A percentile compares a stretch with the other conserved stretches of the same genome.
phyloP scores from a whole-genome alignment of 75 land plant genomes.

The Isoetes taiwanensis region DNA sequence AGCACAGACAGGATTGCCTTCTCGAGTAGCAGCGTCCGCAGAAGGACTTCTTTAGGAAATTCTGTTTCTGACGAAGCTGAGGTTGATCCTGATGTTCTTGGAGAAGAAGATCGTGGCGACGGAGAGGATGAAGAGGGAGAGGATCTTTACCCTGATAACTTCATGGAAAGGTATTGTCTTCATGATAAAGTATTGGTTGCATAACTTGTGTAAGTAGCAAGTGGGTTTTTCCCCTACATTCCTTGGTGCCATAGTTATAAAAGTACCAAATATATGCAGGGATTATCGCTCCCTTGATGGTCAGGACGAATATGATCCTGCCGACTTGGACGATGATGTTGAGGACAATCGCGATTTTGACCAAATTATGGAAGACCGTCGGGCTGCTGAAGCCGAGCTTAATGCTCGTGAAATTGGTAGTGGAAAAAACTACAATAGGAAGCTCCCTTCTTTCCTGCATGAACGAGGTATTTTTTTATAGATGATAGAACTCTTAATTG shows the following conservation, averaged over 20 bases:
- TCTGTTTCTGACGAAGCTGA: too few relatives aligned
- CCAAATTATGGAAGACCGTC: conserved; percentile 76
- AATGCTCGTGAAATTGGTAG: conserved; percentile 37
- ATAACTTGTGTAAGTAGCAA: neutral
- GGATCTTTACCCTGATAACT: conserved; percentile 81
- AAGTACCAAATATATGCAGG: conserved; percentile 16
- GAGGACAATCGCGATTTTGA: conserved; percentile 73
- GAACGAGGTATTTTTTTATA: conserved; percentile 90
- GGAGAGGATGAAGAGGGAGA: conserved; percentile 95
- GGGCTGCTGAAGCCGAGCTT: conserved; percentile 73
- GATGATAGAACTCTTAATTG: too few relatives aligned
- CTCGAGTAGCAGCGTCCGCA: too few relatives aligned
- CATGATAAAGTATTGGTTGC: neutral
- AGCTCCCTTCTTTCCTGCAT: conserved; percentile 68
- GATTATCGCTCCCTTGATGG: conserved; percentile 69
- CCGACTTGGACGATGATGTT: conserved; percentile 71
- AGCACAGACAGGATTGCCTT: too few relatives aligned
- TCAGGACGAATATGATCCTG: conserved; percentile 71
- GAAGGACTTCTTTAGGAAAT: too few relatives aligned
- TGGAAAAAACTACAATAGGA: conserved; percentile 22
- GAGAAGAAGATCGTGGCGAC: conserved; percentile 27
- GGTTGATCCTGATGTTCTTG: conserved; percentile 50
- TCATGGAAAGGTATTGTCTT: conserved; percentile 40
- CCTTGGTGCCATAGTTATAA: neutral
- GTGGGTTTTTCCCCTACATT: neutral